phyloP scores from a whole-genome alignment of 1,284 basidiomycete species.

The Coniferiporia sulphurascens region DNA sequence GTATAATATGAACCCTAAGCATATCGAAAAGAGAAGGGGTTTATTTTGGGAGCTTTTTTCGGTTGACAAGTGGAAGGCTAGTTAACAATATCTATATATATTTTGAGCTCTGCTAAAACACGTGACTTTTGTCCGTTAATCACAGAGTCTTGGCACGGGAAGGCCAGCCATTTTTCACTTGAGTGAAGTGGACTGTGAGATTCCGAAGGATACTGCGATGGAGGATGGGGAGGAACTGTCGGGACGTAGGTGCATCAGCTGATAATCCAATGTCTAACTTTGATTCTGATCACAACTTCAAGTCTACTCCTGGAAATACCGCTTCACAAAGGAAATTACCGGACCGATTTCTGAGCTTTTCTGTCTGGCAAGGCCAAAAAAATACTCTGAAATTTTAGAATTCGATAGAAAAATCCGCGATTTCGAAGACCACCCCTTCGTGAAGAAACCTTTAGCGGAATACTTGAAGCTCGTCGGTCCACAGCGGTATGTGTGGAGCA shows the following conservation, averaged over 20 bases:
- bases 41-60: conserved; percentile 27
- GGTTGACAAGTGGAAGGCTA: conserved; percentile 16
- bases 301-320: conserved; percentile 8
- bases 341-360: conserved; percentile 2
- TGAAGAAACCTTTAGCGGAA: background rate
- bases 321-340: conserved; percentile 12
- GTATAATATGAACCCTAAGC: conserved; percentile 23
- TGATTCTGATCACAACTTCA: background rate
- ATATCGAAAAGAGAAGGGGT: conserved; percentile 23
- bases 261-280: background rate
- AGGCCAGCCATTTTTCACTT: conserved; percentile 13
- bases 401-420: conserved; percentile 17
- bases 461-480: background rate
- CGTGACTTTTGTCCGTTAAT: background rate
- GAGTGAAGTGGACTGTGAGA: conserved; percentile 11
- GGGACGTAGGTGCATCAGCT: conserved; percentile 1
- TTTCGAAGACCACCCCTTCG: background rate
- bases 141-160: conserved; percentile 6
- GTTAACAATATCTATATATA: background rate
- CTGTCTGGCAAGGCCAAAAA: conserved; percentile 6
- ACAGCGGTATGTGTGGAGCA: background rate
- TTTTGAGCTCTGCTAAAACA: background rate
- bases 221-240: background rate
- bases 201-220: conserved; percentile 8
- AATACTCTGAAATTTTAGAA: conserved; percentile 18